phyloP scores from a whole-genome alignment of 495 filamentous ascomycete species.

The Talaromyces proteolyticus region DNA sequence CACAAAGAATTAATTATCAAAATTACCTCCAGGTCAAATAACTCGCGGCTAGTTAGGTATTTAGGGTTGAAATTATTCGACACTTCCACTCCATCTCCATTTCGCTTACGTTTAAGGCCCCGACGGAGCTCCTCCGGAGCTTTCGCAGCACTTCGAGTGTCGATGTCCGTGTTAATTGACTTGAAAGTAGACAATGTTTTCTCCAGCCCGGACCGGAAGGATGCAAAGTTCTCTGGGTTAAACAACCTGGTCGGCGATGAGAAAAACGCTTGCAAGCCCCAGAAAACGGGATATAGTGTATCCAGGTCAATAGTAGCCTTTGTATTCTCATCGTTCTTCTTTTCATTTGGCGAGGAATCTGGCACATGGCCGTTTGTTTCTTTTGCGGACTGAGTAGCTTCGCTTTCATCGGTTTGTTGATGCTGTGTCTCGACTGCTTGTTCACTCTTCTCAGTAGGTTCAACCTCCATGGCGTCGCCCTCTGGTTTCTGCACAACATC shows the following conservation, averaged over 20 bases:
- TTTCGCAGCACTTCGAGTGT: conserved; percentile 40
- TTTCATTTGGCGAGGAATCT: conserved; percentile 37
- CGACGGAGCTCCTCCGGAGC: conserved; percentile 53
- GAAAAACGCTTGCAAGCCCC: conserved; percentile 86
- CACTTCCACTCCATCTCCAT: conserved; percentile 52
- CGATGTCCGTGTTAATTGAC: conserved; percentile 65
- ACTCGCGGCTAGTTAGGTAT: conserved; percentile 88
- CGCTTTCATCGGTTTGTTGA: conserved; percentile 16
- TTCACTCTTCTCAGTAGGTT: conserved; percentile 56
- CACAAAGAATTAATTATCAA: neutral
- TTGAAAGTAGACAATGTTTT: conserved; percentile 75
- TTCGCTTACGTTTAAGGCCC: conserved; percentile 68
- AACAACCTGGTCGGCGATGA: conserved; percentile 85
- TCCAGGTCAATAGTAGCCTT: conserved; percentile 53
- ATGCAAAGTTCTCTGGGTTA: conserved; percentile 56
- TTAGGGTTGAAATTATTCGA: conserved; percentile 88
- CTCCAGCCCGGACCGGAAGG: conserved; percentile 76
- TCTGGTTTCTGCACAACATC: conserved; percentile 42
- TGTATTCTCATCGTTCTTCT: conserved; percentile 33
- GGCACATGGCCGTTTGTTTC: conserved; percentile 17
- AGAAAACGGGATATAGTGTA: conserved; percentile 85
- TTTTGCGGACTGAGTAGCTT: conserved; percentile 12
- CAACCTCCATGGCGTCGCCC: conserved; percentile 46
- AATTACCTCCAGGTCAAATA: conserved; percentile 87
- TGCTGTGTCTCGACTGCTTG: conserved; percentile 15